Evolutionary conservation across 2,329 filamentous ascomycete species (phyloP).

Genomic region (Escovopsis sp.): DNA sequence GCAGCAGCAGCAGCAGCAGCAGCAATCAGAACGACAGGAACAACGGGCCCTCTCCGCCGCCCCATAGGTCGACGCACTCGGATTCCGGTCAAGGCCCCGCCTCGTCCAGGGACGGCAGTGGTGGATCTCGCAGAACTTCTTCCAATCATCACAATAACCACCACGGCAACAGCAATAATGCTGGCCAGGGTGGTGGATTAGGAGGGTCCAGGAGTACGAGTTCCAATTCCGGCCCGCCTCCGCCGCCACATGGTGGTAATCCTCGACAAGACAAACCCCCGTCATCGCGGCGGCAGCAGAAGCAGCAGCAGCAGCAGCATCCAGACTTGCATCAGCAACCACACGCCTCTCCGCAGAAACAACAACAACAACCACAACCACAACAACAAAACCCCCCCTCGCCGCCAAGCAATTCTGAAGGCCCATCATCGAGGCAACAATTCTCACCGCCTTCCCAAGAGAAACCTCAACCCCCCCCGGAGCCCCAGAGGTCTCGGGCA

Average conservation of each 20-base stretch:
- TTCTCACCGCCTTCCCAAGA: constrained; percentile 1
- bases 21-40: too few species aligned
- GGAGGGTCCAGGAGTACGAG: constrained; percentile 7
- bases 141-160: too few species aligned
- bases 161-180: constrained; percentile 1
- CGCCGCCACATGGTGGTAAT: constrained; percentile 4
- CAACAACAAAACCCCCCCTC: constrained; percentile 1
- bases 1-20: too few species aligned
- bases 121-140: constrained; percentile 1
- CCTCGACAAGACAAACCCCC: constrained; percentile 4
- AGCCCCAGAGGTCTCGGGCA: constrained; percentile 8
- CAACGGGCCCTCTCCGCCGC: constrained; percentile 8
- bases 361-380: too few species aligned
- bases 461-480: constrained; percentile 1
- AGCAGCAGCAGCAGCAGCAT: neutral
- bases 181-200: constrained; percentile 2
- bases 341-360: neutral
- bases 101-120: neutral
- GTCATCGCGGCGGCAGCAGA: constrained; percentile 1
- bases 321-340: neutral
- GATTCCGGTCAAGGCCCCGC: constrained; percentile 5
- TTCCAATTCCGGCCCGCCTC: constrained; percentile 8
- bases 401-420: constrained; percentile 1
- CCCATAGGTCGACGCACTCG: neutral
- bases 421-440: constrained; percentile 2